Evolutionary conservation across 2,329 filamentous ascomycete species (phyloP), one percentile per base, ranked within the genome.

Genomic region (Ciborinia camelliae): DNA sequence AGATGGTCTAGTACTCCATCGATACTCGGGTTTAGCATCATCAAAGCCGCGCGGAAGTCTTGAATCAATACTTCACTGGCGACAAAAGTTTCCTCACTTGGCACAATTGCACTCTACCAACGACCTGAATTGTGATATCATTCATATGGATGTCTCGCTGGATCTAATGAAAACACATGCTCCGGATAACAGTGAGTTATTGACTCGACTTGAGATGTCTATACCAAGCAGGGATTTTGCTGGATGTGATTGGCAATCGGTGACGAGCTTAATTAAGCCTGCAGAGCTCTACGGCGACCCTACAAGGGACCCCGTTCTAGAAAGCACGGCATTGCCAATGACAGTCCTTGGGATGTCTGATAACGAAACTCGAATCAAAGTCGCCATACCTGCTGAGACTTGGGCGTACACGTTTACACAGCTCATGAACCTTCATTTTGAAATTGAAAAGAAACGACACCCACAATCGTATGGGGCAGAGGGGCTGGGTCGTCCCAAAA

Each of bases 141-240:
- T 88, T 67, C 85, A 88, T 76, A 85, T 88, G 78, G 84, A 86
- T 67, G 80, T 84, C 5, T 84, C 84, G 0, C 79, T 89, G 8
- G 82, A 86, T 67, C 75, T 88, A 2, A 83, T 85, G 67, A 81
- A 81, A 53, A 81, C 80, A 69, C 81, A 81, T 65, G 86, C 87
- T 70, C 85, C 85, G 4, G 76, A 79, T 14, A 82, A 84, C n/a
- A 84, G 85, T 5, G 83, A 86, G 71, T 80, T 88, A 63, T 81
- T 84, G 67, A 84, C 83, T 65, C 81, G 84, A 66, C 82, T 86
- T 41, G 83, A 88, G 75, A 80, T 88, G 63, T 80, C 80, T 64
- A 81, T 88, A 64, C 82, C 83, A 65, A 80, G 82, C 68, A 80
- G 79, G 20, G 78, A 76, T 41, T 78, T 86, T 57, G 80, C 84